Evolutionary conservation across 116 monocot species (phyloP), one percentile per base, ranked within the genome.

Genomic region (Phalaenopsis hybrid): DNA sequence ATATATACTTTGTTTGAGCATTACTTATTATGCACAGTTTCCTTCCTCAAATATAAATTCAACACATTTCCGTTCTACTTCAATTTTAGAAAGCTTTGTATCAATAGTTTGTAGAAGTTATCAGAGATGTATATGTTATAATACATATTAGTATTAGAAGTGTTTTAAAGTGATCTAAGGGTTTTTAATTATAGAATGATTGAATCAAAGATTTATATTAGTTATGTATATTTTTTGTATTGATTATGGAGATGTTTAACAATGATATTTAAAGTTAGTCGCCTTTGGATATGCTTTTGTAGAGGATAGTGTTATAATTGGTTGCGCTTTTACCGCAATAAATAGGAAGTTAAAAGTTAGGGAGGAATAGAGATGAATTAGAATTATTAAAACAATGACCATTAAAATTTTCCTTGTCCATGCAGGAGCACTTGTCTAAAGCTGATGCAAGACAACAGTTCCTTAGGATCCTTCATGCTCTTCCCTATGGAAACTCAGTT

Each of bases 391-490:
- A 65, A 20, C 58, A 65, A 65, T 6, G 25, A 25, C 25, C 25
- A 3, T 21, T n/a, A 75, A 55, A 45, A 33, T 48, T 46, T 17
- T 75, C 28, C 55, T 78, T 52, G 57, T 83, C 21, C 31, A 84
- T 82, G 76, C 81, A 99, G 99, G 94, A 92, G 76, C 88, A 95
- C 81, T 79, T 99, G 78, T 89, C 93, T n/a, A 99, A 94, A 78
- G 99, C 95, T 91, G 99, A 99, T 83, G 93, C 99, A 69, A 93
- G 95, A 41, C 99, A 99, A 52, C 99, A 99, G 34, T 99, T 95
- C 77, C 86, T 99, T 37, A 84, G 95, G 79, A 99, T 99, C 67
- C 49, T 99, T 80, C 92, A 87, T 75, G 88, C 79, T 80, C 93
- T 99, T 79, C 95, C 99, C 68, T 99, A 95, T 81, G 99, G 99